Evolutionary conservation across 805 yeast genomes (phyloP).

Genomic region (Kockiozyma suomiensis): DNA sequence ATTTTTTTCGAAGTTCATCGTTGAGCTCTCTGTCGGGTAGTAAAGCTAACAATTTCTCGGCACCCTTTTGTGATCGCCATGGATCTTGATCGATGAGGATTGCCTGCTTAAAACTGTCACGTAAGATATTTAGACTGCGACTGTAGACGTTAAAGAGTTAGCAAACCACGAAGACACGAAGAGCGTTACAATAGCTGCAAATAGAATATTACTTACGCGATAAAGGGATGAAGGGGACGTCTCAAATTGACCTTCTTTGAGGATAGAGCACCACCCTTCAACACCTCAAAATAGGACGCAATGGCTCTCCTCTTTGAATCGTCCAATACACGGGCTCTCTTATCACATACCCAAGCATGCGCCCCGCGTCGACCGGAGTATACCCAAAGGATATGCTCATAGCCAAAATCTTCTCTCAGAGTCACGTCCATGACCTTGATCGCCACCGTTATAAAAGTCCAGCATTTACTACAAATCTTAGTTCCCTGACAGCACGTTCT

Average conservation of each 20-base stretch:
- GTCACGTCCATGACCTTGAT: slow-evolving; percentile 72
- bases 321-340: slow-evolving; percentile 70
- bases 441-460: slow-evolving; percentile 90
- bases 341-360: slow-evolving; percentile 96
- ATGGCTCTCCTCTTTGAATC: slow-evolving; percentile 77
- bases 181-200: too few species aligned
- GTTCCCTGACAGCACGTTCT: slow-evolving; percentile 93
- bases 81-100: slow-evolving; percentile 85
- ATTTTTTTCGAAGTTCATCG: slow-evolving; percentile 55
- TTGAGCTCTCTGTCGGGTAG: slow-evolving; percentile 58
- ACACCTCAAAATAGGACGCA: slow-evolving; percentile 79
- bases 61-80: slow-evolving; percentile 63
- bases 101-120: slow-evolving; percentile 61
- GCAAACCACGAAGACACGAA: not conserved
- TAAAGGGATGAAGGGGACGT: slow-evolving; percentile 88
- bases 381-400: slow-evolving; percentile 85
- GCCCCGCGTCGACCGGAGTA: slow-evolving; percentile 99
- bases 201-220: too few species aligned
- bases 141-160: slow-evolving; percentile 40
- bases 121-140: slow-evolving; percentile 70
- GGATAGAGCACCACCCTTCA: slow-evolving; percentile 51
- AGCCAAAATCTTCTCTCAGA: slow-evolving; percentile 85
- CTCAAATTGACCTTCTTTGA: slow-evolving; percentile 55
- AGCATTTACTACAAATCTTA: slow-evolving; percentile 81
- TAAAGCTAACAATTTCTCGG: slow-evolving; percentile 59